A percentile compares a stretch with the other conserved stretches of the same genome.
Conservation (phyloP, 2,329 filamentous ascomycete species). For the Fusarium sp. region DNA sequence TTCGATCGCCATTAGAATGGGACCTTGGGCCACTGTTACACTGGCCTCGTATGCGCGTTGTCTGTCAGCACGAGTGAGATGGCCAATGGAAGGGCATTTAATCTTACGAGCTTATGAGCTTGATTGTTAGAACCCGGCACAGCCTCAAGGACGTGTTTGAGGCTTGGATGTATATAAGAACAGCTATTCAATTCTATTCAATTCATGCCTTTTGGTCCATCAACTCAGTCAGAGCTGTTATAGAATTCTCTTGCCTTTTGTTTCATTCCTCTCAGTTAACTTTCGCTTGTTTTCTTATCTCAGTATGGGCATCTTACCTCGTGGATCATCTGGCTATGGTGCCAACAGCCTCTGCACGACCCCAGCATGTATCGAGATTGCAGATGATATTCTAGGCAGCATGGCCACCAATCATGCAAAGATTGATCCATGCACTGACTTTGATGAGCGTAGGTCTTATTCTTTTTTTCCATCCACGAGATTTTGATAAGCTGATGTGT, state of each 20-base stretch:
- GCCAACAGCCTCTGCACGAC: background rate
- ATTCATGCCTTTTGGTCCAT: background rate
- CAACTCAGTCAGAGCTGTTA: background rate
- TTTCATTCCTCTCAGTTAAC: too few species aligned
- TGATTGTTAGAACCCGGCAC: background rate
- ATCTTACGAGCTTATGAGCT: background rate
- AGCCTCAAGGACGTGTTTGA: background rate
- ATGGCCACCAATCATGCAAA: background rate
- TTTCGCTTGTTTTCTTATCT: background rate
- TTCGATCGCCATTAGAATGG: background rate
- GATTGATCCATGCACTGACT: background rate
- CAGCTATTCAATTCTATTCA: background rate
- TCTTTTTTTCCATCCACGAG: background rate
- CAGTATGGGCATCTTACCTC: background rate
- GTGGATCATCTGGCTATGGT: background rate
- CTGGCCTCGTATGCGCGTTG: background rate
- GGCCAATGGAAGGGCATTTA: background rate
- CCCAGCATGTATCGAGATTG: background rate
- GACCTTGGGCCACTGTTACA: background rate
- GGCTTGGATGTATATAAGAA: background rate
- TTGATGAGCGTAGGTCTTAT: background rate
- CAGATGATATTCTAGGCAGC: background rate
- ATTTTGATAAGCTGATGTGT: accelerated
- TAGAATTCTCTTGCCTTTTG: background rate
- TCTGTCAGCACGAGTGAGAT: background rate